phyloP scores from a whole-genome alignment of 441 rosid species.

The Flueggea neowawraea region DNA sequence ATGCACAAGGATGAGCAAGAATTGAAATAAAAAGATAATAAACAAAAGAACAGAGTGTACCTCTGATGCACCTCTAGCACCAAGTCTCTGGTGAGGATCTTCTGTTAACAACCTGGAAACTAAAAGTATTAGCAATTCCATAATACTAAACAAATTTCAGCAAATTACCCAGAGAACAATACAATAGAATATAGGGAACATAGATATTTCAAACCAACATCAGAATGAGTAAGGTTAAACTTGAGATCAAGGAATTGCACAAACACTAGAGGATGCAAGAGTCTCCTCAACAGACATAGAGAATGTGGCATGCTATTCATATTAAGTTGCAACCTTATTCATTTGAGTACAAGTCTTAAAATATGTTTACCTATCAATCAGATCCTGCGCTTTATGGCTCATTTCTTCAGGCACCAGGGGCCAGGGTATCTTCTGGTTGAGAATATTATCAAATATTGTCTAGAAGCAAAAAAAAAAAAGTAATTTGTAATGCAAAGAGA shows the following conservation, averaged over 20 bases:
- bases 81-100: constrained; percentile 98
- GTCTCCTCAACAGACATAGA: no score
- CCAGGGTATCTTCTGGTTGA: constrained; percentile 99
- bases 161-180: background rate
- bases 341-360: background rate
- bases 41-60: constrained; percentile 36
- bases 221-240: no score
- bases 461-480: constrained; percentile 35
- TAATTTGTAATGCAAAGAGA: constrained; percentile 9
- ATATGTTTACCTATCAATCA: constrained; percentile 70
- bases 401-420: constrained; percentile 84
- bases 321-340: no score
- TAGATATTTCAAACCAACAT: no score
- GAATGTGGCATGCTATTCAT: no score
- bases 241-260: no score
- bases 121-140: constrained; percentile 6
- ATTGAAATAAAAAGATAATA: constrained; percentile 7
- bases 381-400: constrained; percentile 85
- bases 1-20: constrained; percentile 5
- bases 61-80: constrained; percentile 94
- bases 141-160: background rate
- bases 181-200: background rate
- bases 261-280: no score
- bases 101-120: constrained; percentile 83
- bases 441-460: constrained; percentile 98